Percentiles rank a stretch among this genome's conserved stretches.
These are phyloP conservation scores for Penicillium expansum DNA, from an alignment of 2,329 filamentous ascomycete species.

Conservation along the genomic window DNA sequence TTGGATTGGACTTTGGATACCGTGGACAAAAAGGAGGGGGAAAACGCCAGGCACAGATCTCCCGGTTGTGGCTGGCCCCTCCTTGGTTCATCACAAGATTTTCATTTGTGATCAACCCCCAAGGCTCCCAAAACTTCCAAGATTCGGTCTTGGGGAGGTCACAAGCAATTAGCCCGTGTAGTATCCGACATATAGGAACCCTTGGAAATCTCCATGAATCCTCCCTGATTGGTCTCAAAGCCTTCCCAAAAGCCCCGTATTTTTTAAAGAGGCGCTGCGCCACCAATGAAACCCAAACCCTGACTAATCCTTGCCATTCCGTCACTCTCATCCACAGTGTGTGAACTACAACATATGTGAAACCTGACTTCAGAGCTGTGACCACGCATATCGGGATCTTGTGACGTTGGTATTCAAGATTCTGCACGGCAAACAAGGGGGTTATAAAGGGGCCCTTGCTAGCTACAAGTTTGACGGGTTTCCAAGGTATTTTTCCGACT, in stretches of 20 bases:
- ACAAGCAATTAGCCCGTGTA: constrained; percentile 1
- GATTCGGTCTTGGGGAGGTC: not conserved
- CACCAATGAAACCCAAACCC: not conserved
- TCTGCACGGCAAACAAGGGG: constrained; percentile 5
- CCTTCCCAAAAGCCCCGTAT: not conserved
- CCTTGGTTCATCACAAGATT: not conserved
- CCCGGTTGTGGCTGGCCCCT: constrained; percentile 7
- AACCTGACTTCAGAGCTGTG: not conserved
- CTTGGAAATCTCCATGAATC: not conserved
- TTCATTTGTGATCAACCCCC: not conserved
- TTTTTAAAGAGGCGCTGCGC: not conserved
- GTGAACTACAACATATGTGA: not conserved
- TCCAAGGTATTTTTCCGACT: not conserved
- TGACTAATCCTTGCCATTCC: constrained; percentile 9
- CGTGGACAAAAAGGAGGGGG: not conserved
- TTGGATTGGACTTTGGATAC: not conserved
- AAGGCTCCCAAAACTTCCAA: not conserved
- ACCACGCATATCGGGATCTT: constrained; percentile 1
- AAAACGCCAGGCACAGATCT: constrained; percentile 3
- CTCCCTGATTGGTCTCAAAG: constrained; percentile 1
- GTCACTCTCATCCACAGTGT: not conserved
- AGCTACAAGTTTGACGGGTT: not conserved
- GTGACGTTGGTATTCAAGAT: constrained; percentile 6
- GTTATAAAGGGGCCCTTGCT: not conserved
- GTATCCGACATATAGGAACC: not conserved